phyloP scores from a whole-genome alignment of 2,329 filamentous ascomycete species.

The Fusarium luffae region DNA sequence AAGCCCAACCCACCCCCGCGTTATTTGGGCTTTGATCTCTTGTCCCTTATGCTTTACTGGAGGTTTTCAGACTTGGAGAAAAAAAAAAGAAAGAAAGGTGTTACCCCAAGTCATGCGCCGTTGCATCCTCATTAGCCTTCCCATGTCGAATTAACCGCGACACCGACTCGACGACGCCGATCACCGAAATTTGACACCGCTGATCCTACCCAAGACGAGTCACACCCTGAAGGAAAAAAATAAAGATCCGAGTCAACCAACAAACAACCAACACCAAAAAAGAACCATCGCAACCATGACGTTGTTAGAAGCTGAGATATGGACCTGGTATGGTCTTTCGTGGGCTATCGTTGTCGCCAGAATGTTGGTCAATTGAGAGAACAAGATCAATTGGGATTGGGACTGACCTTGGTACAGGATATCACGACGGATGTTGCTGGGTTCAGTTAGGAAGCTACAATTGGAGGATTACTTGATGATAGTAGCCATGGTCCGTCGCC shows the following conservation, averaged over 20 bases:
- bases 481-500: constrained; percentile 58
- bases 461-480: constrained; percentile 67
- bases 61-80: neutral
- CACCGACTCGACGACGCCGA: constrained; percentile 10
- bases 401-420: constrained; percentile 40
- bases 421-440: constrained; percentile 54
- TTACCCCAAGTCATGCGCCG: constrained; percentile 27
- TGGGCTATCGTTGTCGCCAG: constrained; percentile 53
- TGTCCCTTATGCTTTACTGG: neutral
- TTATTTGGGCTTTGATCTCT: constrained; percentile 13
- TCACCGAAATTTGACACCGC: neutral
- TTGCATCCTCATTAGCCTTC: constrained; percentile 24
- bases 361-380: constrained; percentile 49
- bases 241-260: neutral
- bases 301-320: constrained; percentile 53
- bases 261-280: neutral
- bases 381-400: neutral
- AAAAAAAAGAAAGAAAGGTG: neutral
- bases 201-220: constrained; percentile 5
- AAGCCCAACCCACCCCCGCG: constrained; percentile 33
- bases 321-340: constrained; percentile 58
- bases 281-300: constrained; percentile 42
- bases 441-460: constrained; percentile 62
- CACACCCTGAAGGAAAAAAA: neutral
- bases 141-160: constrained; percentile 17